Base-by-base conservation (phyloP, 495 filamentous ascomycete genomes). In the Penicillium atrosanguineum region DNA sequence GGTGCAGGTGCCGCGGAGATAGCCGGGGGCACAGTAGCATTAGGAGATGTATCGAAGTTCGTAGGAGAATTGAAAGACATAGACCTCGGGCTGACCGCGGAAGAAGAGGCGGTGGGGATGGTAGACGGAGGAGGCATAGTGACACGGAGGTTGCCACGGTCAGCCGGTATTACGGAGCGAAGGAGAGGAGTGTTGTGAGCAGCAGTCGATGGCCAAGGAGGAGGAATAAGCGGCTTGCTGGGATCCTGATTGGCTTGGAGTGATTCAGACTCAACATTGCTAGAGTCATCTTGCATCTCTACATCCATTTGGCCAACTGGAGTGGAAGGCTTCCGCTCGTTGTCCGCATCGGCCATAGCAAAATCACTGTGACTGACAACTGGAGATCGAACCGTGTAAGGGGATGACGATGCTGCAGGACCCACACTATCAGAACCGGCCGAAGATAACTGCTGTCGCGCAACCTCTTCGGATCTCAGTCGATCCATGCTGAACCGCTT, bases 401-500 rank as follows among this genome's bases (percentile, higher is more conserved):
- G 52, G 2, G 48, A 58, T 3, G 52, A 55, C 1, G 50, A 48
- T 18, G 34, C 55, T 7, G 31, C 44, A 14, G 51, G 36, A 6
- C 43, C 46, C 19, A 53, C 52, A 25, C 50, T 55, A 41, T 60
- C 53, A 18, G 62, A 61, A 19, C 56, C 58, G 37, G 55, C 59
- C 29, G 62, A 62, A 21, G 59, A 62, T 19, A 62, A 38, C 15
- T 59, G 44, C 16, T 61, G 55, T 7, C 62, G 53, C 14, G 53
- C 52, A 37, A 20, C 45, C 34, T 74, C 67, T 37, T 75, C 69
- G 5, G 69, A 46, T 36, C 62, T 64, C 26, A 67, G 31, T 36
- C 77, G 71, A 53, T 80, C 76, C 44, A 61, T 59, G 59, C 69
- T 69, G 54, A 72, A 78, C 26, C 76, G 71, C 25, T 74, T 66